Base-by-base conservation (phyloP, 441 rosid species). In the Pelargonium fulgidum region DNA sequence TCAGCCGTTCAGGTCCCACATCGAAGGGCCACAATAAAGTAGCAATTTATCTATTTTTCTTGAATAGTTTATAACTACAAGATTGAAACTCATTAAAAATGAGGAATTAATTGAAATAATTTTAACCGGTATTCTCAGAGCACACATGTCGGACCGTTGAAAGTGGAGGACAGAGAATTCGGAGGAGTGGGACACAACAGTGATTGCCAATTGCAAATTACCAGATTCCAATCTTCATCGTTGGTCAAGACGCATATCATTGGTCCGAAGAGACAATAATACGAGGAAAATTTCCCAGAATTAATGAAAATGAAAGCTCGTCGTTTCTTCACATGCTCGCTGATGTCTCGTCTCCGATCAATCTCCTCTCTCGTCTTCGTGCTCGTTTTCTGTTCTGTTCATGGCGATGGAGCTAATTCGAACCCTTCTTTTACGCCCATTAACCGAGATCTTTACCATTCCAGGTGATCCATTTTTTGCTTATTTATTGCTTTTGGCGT, bases 381-480 rank as follows among this genome's bases (percentile, higher is more conserved):
- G 20, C 61, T 66, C 44, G 66, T 81, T 70, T 74, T 78, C 12
- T 73, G 67, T 1, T 59, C 76, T 56, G 77, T 73, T 68, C 14
- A 70, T 54, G 81, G 75, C 65, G 75, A 52, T 3, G 22, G 61
- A 33, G 73, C 66, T 52, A 39, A 71, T 33, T 76, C 80, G 56
- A 71, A 64, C 58, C 71, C 76, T 7, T 75, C 85, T 72, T 12
- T 70, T n/a, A 88, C 91, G 29, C 93, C 96, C 24, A 88, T 95
- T 77, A 89, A 90, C 82, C 83, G 84, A 68, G 97, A 92, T 88
- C 98, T 95, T 75, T 95, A 95, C 76, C 98, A 88, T 79, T 90
- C 97, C 78, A 92, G 98, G 99, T 88, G 29, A 41, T 26, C 56
- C 26, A 2, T 42, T n/a, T 39, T 39, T 33, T 3, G 42, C 17